Conservation (phyloP, 1,284 basidiomycete species). For the Ustilago loliicola region DNA sequence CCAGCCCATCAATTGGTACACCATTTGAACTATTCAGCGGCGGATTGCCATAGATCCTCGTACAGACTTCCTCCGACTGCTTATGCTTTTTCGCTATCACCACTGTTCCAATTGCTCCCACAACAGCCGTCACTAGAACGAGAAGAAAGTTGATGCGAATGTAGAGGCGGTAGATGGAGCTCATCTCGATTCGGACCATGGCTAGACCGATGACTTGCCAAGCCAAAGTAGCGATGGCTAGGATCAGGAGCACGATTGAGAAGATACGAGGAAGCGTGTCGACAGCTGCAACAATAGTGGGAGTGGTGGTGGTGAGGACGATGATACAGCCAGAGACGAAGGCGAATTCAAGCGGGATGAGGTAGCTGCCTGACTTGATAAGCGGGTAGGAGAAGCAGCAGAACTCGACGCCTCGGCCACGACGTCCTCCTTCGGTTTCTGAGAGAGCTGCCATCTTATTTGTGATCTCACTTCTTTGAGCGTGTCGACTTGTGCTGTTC, state of each 20-base stretch:
- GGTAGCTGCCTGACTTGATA: conserved; percentile 53
- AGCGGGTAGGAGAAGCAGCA: conserved; percentile 53
- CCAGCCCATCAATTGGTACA: conserved; percentile 23
- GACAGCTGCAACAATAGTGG: conserved; percentile 47
- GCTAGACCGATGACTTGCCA: conserved; percentile 50
- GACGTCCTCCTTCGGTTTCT: not conserved
- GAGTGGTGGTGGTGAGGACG: conserved; percentile 41
- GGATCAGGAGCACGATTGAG: conserved; percentile 28
- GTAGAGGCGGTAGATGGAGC: conserved; percentile 48
- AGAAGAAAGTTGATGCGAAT: conserved; percentile 51
- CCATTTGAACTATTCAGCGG: conserved; percentile 35
- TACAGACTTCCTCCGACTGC: conserved; percentile 40
- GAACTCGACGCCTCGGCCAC: conserved; percentile 40
- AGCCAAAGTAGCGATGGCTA: conserved; percentile 31
- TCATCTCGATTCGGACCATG: conserved; percentile 39
- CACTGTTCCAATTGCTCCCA: conserved; percentile 29
- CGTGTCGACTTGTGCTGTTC: too few species aligned
- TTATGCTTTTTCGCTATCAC: conserved; percentile 43
- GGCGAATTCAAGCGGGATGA: conserved; percentile 49
- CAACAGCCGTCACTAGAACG: conserved; percentile 30
- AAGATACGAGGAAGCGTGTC: conserved; percentile 34
- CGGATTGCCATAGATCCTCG: conserved; percentile 47
- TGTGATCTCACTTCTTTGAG: not conserved
- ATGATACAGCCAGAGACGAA: conserved; percentile 49
- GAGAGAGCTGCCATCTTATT: conserved; percentile 8